Conservation (phyloP, 2,329 filamentous ascomycete genomes). For the Parastagonospora avenae region DNA sequence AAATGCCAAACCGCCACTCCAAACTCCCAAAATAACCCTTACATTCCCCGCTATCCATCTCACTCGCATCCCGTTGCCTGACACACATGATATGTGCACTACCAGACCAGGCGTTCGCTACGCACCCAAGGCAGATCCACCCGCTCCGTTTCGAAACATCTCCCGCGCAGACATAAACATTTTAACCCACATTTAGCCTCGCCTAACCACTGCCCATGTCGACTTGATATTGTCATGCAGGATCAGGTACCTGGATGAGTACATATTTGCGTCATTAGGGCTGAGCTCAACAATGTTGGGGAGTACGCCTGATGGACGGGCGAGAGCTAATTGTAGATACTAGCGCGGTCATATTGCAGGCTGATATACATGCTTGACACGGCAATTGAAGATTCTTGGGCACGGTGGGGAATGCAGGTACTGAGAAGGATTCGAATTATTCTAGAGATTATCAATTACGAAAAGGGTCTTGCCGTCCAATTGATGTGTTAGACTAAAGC, state of each 20-base stretch:
- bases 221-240: constrained; percentile 26
- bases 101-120: constrained; percentile 28
- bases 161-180: constrained; percentile 18
- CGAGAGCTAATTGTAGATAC: background rate
- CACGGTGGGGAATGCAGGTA: no score
- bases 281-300: constrained; percentile 3
- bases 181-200: constrained; percentile 31
- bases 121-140: constrained; percentile 16
- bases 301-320: no score
- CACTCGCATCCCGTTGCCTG: constrained; percentile 2
- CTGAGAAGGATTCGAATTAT: no score
- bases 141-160: constrained; percentile 16
- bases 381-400: no score
- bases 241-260: background rate
- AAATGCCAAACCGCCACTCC: background rate
- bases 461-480: no score
- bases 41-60: constrained; percentile 12
- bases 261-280: constrained; percentile 7
- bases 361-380: no score
- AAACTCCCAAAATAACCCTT: background rate
- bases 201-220: constrained; percentile 13
- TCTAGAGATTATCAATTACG: no score
- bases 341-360: background rate
- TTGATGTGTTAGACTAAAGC: no score
- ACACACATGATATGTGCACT: constrained; percentile 10